Evolutionary conservation across 2,329 filamentous ascomycete genomes (phyloP), one percentile per base, ranked within the genome.

Genomic region (Fusarium sp.): DNA sequence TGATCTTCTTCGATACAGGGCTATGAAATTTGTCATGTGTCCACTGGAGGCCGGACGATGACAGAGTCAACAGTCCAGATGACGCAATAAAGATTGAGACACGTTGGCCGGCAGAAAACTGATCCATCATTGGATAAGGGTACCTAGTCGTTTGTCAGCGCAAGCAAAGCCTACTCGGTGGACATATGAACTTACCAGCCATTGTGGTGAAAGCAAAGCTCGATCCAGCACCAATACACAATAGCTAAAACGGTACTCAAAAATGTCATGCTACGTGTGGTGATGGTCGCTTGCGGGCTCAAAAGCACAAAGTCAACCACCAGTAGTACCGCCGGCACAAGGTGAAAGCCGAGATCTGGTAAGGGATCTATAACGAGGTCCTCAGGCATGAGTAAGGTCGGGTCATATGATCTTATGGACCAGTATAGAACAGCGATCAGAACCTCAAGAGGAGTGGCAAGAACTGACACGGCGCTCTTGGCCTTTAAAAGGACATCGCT

Each of bases 41-140:
- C 56, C 40, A 61, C 18, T 62, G 58, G 3, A 62, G 56, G 5
- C 14, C 36, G 5, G 58, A 53, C 0, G 45, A 62, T 3, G 56
- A 40, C 5, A 52, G 8, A 1, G 58, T 62, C 8, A 62, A 26
- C 1, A 62, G 6, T 9, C 56, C 58, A 14, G 58, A 42, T 10
- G 58, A 62, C 3, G 45, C 56, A 7, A 62, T n/a, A 3, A 62
- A 61, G 1, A 62, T 58, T 5, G 58, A 33, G n/a, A 61, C 24
- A 4, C 58, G 45, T 15, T 61, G 56, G 24, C 15, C 14, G 7
- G 39, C 45, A 3, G 15, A 31, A 9, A 62, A 62, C 10, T 61
- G 26, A 18, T 62, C 56, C 58, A 62, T 61, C 58, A 62, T 62
- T 0, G 56, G 58, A 24, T 62, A 62, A 4, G 58, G 56, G 3